phyloP scores from a whole-genome alignment of 768 basidiomycete genomes.

The Dioszegia hungarica region DNA sequence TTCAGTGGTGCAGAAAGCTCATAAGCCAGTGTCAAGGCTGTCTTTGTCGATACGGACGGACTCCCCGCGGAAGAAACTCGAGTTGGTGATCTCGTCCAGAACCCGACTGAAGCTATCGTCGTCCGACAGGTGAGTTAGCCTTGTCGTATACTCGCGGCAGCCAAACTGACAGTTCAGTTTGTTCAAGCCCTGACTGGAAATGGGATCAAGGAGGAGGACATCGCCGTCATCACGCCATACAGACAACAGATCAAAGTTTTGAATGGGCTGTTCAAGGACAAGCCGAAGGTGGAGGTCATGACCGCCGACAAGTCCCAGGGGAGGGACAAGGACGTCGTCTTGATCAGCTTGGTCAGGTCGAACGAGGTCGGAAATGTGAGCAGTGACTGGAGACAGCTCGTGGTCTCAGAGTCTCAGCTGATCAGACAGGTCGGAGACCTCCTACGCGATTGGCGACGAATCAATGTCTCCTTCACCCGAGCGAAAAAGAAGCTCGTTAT shows the following conservation, averaged over 20 bases:
- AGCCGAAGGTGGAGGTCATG: slow-evolving; percentile 63
- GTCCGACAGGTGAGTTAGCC: slow-evolving; percentile 49
- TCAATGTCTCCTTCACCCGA: slow-evolving; percentile 95
- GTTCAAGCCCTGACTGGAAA: slow-evolving; percentile 61
- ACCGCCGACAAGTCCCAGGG: slow-evolving; percentile 94
- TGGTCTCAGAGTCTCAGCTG: too few relatives aligned
- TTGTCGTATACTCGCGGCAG: not conserved
- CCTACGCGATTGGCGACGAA: slow-evolving; percentile 88
- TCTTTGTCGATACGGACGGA: slow-evolving; percentile 89
- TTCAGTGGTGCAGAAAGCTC: not conserved
- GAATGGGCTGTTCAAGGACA: slow-evolving; percentile 59
- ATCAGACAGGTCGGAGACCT: slow-evolving; percentile 76
- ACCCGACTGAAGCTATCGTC: slow-evolving; percentile 66
- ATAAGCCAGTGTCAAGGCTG: slow-evolving; percentile 64
- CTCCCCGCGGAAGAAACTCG: slow-evolving; percentile 74
- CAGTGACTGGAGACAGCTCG: too few relatives aligned
- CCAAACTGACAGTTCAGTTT: slow-evolving; percentile 53
- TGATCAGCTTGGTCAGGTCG: slow-evolving; percentile 87
- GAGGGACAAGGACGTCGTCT: slow-evolving; percentile 88
- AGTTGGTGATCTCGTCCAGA: slow-evolving; percentile 84
- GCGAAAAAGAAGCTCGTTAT: slow-evolving; percentile 86
- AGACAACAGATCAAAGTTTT: slow-evolving; percentile 92
- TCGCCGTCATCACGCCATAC: slow-evolving; percentile 87
- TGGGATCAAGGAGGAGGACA: slow-evolving; percentile 65
- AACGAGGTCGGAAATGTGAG: slow-evolving; percentile 71